Conservation (phyloP, 2,329 filamentous ascomycete species). For the Lachnellula willkommii region DNA sequence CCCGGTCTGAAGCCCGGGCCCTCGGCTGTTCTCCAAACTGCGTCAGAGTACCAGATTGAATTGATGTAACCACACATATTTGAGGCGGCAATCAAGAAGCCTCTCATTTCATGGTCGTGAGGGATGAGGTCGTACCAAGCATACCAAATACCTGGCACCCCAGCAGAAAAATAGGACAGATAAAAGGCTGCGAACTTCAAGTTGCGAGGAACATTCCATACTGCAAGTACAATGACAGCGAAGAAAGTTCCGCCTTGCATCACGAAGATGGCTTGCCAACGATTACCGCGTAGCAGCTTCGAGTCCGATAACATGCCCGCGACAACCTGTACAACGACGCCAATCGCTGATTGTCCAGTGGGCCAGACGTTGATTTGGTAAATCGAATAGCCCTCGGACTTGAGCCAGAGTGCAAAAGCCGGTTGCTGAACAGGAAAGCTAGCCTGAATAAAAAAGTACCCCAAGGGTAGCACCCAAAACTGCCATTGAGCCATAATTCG, state of each 20-base stretch:
- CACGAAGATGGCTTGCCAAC: conserved; percentile 22
- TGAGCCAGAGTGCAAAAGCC: conserved; percentile 21
- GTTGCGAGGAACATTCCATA: conserved; percentile 29
- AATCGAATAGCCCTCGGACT: conserved; percentile 12
- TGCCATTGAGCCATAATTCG: conserved; percentile 24
- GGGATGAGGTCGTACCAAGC: conserved; percentile 29
- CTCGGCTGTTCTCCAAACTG: conserved; percentile 23
- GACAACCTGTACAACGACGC: conserved; percentile 17
- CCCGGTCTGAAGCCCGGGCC: conserved; percentile 19
- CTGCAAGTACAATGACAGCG: conserved; percentile 25
- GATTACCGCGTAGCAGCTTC: conserved; percentile 18
- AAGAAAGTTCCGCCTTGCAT: conserved; percentile 26
- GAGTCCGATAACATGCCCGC: conserved; percentile 25
- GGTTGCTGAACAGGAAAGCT: conserved; percentile 19
- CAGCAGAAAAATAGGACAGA: conserved; percentile 29
- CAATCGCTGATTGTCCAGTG: conserved; percentile 18
- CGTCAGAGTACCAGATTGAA: conserved; percentile 22
- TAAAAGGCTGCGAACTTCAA: conserved; percentile 33
- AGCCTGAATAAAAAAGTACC: conserved; percentile 23
- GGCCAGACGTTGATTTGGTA: conserved; percentile 22
- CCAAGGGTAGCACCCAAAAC: conserved; percentile 24
- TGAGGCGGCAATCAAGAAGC: conserved; percentile 19
- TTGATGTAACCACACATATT: conserved; percentile 22
- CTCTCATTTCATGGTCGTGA: conserved; percentile 26
- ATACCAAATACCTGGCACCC: conserved; percentile 31